A percentile compares a stretch with the other conserved stretches of the same genome.
Evolutionary conservation across 345 rosid species (phyloP).

Genomic region (Corchorus olitorius): DNA sequence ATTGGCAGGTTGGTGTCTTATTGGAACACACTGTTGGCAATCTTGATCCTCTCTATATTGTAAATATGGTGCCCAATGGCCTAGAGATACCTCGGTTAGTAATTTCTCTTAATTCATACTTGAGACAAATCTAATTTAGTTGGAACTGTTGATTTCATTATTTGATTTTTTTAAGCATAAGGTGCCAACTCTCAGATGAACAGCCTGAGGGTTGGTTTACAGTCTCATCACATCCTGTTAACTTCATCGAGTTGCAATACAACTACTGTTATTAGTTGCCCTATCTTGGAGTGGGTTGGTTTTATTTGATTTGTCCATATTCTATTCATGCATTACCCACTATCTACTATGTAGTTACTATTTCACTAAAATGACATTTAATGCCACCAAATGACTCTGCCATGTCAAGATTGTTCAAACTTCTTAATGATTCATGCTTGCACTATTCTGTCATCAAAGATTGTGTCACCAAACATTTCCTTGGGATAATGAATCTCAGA

Average conservation of each 20-base stretch:
- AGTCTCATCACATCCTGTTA: not conserved
- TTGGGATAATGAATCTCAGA: not conserved
- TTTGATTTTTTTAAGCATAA: not conserved
- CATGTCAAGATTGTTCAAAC: no score
- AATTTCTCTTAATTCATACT: not conserved
- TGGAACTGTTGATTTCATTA: not conserved
- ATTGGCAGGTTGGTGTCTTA: constrained; percentile 84
- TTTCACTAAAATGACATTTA: constrained; percentile 1
- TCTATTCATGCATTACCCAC: not conserved
- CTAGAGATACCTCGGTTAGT: constrained; percentile 98
- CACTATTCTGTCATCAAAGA: no score
- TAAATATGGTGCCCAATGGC: constrained; percentile 97
- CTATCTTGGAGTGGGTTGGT: not conserved
- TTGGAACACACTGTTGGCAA: constrained; percentile 99
- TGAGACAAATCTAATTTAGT: not conserved
- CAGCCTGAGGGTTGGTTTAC: not conserved
- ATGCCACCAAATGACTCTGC: no score
- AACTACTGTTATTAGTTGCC: not conserved
- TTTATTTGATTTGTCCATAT: not conserved
- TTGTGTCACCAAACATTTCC: no score
- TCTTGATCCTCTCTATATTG: constrained; percentile 95
- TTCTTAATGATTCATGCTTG: no score
- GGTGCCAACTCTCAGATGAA: not conserved
- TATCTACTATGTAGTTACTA: not conserved
- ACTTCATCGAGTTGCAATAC: not conserved